Evolutionary conservation across 352 stramenopile genomes (phyloP).

Genomic region (Globisporangium echinulatum): DNA sequence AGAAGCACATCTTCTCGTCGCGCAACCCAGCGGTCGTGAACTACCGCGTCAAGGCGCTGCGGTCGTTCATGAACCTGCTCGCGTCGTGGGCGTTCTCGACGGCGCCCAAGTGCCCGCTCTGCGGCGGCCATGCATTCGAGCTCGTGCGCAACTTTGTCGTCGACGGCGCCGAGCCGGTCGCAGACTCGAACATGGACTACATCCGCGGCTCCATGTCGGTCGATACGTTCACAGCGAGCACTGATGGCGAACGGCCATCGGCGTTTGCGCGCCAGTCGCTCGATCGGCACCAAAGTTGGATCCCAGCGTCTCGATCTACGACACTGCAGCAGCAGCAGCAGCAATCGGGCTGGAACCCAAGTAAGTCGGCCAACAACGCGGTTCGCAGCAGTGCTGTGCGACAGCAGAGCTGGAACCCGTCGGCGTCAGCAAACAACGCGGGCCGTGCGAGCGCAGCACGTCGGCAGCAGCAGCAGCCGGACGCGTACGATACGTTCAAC

Average conservation of each 20-base stretch:
- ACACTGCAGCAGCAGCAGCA: conserved; percentile 16
- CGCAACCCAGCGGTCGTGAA: conserved; percentile 71
- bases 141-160: conserved; percentile 77
- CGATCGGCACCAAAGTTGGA: conserved; percentile 44
- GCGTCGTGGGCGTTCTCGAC: conserved; percentile 79
- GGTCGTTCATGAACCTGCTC: conserved; percentile 78
- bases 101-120: conserved; percentile 79
- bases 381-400: neutral
- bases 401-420: conserved; percentile 3
- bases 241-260: conserved; percentile 13
- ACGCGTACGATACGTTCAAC: conserved; percentile 70
- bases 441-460: neutral
- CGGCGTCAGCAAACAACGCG: neutral
- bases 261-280: conserved; percentile 18
- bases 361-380: neutral
- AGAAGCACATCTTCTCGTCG: conserved; percentile 83
- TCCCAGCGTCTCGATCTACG: conserved; percentile 29
- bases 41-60: conserved; percentile 78
- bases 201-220: conserved; percentile 63
- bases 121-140: conserved; percentile 73
- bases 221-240: conserved; percentile 38
- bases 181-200: conserved; percentile 56
- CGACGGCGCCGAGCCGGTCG: conserved; percentile 41
- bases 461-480: conserved; percentile 10
- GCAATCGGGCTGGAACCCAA: neutral